These are phyloP conservation scores for Suillus discolor DNA, from an alignment of 768 basidiomycete genomes.

Conservation along the genomic window DNA sequence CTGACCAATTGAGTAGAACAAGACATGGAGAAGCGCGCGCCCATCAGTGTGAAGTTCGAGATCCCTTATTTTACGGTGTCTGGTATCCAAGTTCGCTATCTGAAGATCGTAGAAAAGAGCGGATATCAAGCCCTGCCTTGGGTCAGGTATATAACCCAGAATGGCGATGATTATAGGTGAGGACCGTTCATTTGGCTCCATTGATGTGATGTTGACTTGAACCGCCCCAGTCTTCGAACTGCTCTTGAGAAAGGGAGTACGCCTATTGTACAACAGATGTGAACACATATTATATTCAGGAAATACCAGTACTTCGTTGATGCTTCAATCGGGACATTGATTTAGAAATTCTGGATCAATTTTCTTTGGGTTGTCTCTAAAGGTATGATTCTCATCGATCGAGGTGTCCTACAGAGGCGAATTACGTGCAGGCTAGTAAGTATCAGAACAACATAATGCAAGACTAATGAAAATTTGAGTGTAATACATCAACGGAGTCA, in stretches of 20 bases:
- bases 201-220: not conserved
- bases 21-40: slow-evolving; percentile 64
- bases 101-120: slow-evolving; percentile 98
- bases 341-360: not conserved
- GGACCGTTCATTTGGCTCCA: slow-evolving; percentile 13
- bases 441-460: not conserved
- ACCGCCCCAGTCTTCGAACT: slow-evolving; percentile 58
- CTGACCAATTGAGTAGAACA: not conserved
- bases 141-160: slow-evolving; percentile 94
- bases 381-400: not conserved
- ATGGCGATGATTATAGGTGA: slow-evolving; percentile 90
- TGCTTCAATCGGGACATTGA: not conserved
- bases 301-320: not conserved
- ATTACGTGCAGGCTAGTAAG: not conserved
- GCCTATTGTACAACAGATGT: slow-evolving; percentile 47
- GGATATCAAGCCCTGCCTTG: slow-evolving; percentile 96
- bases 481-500: not conserved
- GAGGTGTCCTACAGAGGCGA: not conserved
- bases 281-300: slow-evolving; percentile 25
- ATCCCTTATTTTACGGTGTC: slow-evolving; percentile 99
- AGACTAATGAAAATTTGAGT: not conserved
- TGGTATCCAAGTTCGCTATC: slow-evolving; percentile 95
- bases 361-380: not conserved
- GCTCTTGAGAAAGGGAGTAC: slow-evolving; percentile 75
- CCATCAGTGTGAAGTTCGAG: slow-evolving; percentile 97